Conservation (phyloP, 2,329 filamentous ascomycete genomes). For the Clonostachys byssicola region DNA sequence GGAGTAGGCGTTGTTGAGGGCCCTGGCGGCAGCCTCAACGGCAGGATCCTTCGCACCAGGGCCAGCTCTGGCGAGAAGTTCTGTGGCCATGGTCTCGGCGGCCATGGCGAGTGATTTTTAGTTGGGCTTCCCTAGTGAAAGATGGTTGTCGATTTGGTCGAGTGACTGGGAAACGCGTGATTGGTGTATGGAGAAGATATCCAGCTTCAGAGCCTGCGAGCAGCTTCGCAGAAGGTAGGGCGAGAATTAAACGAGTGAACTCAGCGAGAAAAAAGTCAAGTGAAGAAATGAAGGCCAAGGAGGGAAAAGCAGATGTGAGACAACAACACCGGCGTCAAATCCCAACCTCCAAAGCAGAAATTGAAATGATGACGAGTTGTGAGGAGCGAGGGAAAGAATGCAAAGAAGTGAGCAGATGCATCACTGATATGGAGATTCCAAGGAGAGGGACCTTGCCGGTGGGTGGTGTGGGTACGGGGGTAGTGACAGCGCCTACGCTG, state of each 20-base stretch:
- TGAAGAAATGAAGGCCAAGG: slow-evolving; percentile 1
- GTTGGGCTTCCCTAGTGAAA: neutral
- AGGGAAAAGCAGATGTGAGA: slow-evolving; percentile 4
- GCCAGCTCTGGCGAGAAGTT: slow-evolving; percentile 4
- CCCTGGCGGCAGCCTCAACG: slow-evolving; percentile 3
- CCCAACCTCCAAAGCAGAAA: neutral
- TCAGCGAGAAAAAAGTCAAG: neutral
- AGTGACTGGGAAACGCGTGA: too few relatives aligned
- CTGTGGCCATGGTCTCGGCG: neutral
- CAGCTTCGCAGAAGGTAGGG: neutral
- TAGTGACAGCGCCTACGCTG: too few relatives aligned
- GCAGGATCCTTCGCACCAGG: slow-evolving; percentile 3
- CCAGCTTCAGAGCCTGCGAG: neutral
- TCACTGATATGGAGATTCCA: too few relatives aligned
- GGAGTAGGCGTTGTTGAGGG: slow-evolving; percentile 44
- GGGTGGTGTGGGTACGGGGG: too few relatives aligned
- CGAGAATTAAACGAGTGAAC: slow-evolving; percentile 2
- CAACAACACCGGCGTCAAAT: slow-evolving; percentile 1
- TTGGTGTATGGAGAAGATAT: neutral
- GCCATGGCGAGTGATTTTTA: slow-evolving; percentile 4
- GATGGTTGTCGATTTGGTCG: too few relatives aligned
- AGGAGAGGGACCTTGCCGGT: too few relatives aligned
- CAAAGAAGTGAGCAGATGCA: too few relatives aligned
- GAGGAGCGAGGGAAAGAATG: too few relatives aligned
- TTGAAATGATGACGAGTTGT: too few relatives aligned